phyloP scores from a whole-genome alignment of 371 early-diverging fungal genomes.

The Lichtheimia ramosa region DNA sequence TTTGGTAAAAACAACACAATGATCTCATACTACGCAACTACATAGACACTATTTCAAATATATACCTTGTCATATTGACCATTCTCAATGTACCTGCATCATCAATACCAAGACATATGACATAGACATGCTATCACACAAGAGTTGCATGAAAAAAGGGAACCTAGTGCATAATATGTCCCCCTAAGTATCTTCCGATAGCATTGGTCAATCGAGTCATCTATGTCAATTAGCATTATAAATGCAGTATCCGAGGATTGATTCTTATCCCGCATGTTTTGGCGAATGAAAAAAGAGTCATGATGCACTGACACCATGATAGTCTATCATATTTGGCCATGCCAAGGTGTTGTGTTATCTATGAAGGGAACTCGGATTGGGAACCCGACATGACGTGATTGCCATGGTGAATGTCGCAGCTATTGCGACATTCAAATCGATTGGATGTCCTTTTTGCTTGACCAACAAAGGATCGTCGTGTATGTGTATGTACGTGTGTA shows the following conservation, averaged over 20 bases:
- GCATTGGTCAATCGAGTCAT: background rate
- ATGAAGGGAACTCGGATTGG: background rate
- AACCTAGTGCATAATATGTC: background rate
- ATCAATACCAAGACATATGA: background rate
- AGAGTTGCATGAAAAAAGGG: background rate
- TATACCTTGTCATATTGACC: no score
- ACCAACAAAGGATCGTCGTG: background rate
- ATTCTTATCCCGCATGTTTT: background rate
- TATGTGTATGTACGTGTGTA: background rate
- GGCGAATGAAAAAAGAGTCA: background rate
- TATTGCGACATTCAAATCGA: slow-evolving; percentile 17
- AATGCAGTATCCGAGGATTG: background rate
- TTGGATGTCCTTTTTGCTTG: slow-evolving; percentile 1
- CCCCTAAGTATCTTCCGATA: background rate
- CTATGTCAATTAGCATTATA: background rate
- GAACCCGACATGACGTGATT: slow-evolving; percentile 18
- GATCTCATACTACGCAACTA: no score
- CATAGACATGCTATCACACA: background rate
- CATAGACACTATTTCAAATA: no score
- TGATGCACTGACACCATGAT: background rate
- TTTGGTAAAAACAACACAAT: no score
- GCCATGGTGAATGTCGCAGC: slow-evolving; percentile 15
- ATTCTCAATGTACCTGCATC: background rate
- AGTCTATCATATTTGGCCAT: background rate
- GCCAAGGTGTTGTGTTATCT: background rate